phyloP scores from a whole-genome alignment of 768 basidiomycete species.

The Leccinellum luteum region DNA sequence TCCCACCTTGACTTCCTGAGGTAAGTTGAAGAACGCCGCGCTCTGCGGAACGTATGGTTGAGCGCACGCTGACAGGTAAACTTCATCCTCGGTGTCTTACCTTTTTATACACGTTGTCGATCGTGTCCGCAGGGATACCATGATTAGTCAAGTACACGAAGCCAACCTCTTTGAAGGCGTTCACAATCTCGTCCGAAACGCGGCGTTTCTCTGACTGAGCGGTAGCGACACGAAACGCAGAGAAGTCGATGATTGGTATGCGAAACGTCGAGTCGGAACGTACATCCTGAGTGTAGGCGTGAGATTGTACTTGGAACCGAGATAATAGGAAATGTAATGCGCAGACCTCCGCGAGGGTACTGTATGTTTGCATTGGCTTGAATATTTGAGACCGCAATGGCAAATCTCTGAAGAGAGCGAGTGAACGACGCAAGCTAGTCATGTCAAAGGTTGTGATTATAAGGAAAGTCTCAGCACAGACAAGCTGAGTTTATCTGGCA shows the following conservation, averaged over 20 bases:
- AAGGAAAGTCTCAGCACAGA: too few relatives aligned
- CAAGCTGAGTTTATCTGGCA: too few relatives aligned
- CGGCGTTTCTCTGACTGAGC: slow-evolving; percentile 53
- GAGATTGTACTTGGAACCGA: not conserved
- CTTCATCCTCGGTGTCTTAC: slow-evolving; percentile 34
- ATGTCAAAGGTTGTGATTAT: slow-evolving; percentile 1
- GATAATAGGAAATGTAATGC: not conserved
- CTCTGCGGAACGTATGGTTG: slow-evolving; percentile 47
- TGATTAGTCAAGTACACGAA: slow-evolving; percentile 79
- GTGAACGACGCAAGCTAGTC: slow-evolving; percentile 14
- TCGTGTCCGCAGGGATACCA: slow-evolving; percentile 57
- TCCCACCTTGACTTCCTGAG: slow-evolving; percentile 57
- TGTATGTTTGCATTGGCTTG: slow-evolving; percentile 14
- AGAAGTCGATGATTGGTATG: slow-evolving; percentile 80
- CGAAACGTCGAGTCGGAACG: slow-evolving; percentile 43
- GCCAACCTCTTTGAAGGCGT: slow-evolving; percentile 76
- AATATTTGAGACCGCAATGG: not conserved
- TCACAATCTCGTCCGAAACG: slow-evolving; percentile 65
- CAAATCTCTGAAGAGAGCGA: slow-evolving; percentile 3
- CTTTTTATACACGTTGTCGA: slow-evolving; percentile 64
- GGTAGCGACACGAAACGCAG: slow-evolving; percentile 55
- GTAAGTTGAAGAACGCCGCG: slow-evolving; percentile 69
- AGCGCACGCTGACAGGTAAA: not conserved
- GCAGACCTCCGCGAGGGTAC: slow-evolving; percentile 27
- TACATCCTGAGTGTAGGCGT: slow-evolving; percentile 27